A percentile compares a stretch with the other conserved stretches of the same genome.
Conservation (phyloP, 164 flowering plant genomes). For the Santalum album region DNA sequence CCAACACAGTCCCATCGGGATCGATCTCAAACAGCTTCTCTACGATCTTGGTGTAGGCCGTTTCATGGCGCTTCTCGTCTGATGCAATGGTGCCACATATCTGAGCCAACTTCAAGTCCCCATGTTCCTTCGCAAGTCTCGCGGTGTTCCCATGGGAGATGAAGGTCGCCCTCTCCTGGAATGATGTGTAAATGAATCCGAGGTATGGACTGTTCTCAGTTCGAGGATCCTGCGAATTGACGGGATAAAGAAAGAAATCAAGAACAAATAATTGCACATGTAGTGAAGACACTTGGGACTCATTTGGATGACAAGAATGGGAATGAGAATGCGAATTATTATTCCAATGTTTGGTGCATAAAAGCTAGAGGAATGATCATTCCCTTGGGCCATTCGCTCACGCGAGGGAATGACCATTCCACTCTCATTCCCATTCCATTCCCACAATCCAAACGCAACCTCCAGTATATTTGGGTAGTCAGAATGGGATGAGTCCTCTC, state of each 20-base stretch:
- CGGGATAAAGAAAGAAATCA: not conserved
- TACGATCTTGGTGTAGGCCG: slow-evolving; percentile 51
- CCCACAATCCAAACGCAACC: too few relatives aligned
- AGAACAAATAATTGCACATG: not conserved
- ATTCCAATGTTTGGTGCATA: too few relatives aligned
- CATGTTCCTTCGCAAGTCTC: slow-evolving; percentile 48
- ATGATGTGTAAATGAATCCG: slow-evolving; percentile 73
- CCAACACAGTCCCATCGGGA: slow-evolving; percentile 49
- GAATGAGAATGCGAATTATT: too few relatives aligned
- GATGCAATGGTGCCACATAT: slow-evolving; percentile 69
- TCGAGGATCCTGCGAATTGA: slow-evolving; percentile 32
- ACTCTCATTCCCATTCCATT: too few relatives aligned
- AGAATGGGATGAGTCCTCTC: too few relatives aligned
- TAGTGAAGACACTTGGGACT: too few relatives aligned
- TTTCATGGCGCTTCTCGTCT: slow-evolving; percentile 76
- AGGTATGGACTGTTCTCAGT: slow-evolving; percentile 73
- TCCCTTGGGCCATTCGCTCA: too few relatives aligned
- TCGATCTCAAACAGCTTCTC: slow-evolving; percentile 72
- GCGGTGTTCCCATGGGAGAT: slow-evolving; percentile 79
- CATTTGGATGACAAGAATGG: too few relatives aligned
- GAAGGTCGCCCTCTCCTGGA: slow-evolving; percentile 75
- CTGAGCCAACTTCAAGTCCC: slow-evolving; percentile 62
- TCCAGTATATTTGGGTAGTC: too few relatives aligned
- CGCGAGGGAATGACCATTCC: too few relatives aligned
- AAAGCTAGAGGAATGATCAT: too few relatives aligned